phyloP scores from a whole-genome alignment of 139 green algal genomes.

The Penium margaritaceum region DNA sequence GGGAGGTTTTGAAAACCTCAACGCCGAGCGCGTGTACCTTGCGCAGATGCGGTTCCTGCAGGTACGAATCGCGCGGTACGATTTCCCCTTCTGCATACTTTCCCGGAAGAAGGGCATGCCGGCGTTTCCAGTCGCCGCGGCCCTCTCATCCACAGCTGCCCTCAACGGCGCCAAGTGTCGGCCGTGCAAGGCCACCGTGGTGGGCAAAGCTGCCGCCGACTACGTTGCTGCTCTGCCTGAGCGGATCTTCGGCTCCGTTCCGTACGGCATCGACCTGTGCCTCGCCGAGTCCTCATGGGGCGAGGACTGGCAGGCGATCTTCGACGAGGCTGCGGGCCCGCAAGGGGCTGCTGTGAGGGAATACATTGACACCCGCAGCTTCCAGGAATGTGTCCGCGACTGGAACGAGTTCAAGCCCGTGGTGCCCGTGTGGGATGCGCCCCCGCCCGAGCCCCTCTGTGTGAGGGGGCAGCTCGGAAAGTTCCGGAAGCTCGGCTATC shows the following conservation, averaged over 20 bases:
- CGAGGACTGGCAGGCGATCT: conserved; percentile 32
- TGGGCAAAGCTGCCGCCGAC: not conserved
- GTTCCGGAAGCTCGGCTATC: conserved; percentile 24
- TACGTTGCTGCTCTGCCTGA: conserved; percentile 16
- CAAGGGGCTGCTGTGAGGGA: not conserved
- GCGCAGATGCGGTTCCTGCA: conserved; percentile 5
- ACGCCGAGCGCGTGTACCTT: conserved; percentile 31
- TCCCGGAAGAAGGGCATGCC: not conserved
- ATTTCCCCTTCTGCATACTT: conserved; percentile 37
- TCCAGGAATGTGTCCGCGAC: conserved; percentile 14
- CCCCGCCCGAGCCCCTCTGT: conserved; percentile 5
- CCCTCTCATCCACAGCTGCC: conserved; percentile 1
- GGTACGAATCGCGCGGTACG: not conserved
- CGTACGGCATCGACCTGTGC: conserved; percentile 33
- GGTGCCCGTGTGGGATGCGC: conserved; percentile 8
- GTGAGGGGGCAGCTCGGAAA: conserved; percentile 10
- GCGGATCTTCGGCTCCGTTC: conserved; percentile 7
- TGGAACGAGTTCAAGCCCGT: conserved; percentile 4
- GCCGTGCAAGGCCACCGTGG: conserved; percentile 28
- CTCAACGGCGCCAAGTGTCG: conserved; percentile 39
- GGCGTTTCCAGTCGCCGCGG: not conserved
- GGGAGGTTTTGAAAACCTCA: conserved; percentile 5
- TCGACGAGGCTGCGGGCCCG: conserved; percentile 16
- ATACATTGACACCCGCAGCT: conserved; percentile 9
- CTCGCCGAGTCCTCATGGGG: conserved; percentile 14